These are phyloP conservation scores for Paramecium biaurelia DNA, from an alignment of 73 alveolate species.

Conservation along the genomic window DNA sequence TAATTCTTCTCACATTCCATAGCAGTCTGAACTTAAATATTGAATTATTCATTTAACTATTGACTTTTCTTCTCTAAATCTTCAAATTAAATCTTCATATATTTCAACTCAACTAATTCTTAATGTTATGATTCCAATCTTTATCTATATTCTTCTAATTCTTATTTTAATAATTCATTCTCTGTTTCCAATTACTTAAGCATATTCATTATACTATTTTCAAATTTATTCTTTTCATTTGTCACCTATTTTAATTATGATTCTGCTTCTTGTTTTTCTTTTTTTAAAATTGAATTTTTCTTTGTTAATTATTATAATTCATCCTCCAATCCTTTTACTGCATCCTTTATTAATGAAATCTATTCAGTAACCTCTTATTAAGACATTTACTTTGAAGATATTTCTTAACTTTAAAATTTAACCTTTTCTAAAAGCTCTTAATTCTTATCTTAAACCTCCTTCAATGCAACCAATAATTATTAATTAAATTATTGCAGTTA, in stretches of 20 bases:
- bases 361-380: not conserved
- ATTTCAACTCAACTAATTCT: constrained; percentile 34
- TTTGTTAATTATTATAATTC: not conserved
- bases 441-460: constrained; percentile 44
- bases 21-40: not conserved
- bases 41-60: constrained; percentile 6
- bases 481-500: constrained; percentile 16
- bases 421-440: constrained; percentile 36
- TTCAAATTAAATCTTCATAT: constrained; percentile 5
- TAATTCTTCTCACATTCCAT: constrained; percentile 27
- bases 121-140: constrained; percentile 17
- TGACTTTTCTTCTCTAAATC: constrained; percentile 11
- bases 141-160: constrained; percentile 20
- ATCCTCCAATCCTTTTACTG: constrained; percentile 35
- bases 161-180: constrained; percentile 14
- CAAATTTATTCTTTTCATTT: not conserved
- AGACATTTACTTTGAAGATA: not conserved
- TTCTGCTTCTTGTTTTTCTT: constrained; percentile 17
- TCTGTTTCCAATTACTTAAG: constrained; percentile 18
- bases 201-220: not conserved
- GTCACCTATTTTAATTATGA: not conserved
- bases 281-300: not conserved
- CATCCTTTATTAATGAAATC: not conserved
- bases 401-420: not conserved
- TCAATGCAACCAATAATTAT: constrained; percentile 19